Conservation (phyloP, 768 basidiomycete genomes). For the Tulasnella calospora region DNA sequence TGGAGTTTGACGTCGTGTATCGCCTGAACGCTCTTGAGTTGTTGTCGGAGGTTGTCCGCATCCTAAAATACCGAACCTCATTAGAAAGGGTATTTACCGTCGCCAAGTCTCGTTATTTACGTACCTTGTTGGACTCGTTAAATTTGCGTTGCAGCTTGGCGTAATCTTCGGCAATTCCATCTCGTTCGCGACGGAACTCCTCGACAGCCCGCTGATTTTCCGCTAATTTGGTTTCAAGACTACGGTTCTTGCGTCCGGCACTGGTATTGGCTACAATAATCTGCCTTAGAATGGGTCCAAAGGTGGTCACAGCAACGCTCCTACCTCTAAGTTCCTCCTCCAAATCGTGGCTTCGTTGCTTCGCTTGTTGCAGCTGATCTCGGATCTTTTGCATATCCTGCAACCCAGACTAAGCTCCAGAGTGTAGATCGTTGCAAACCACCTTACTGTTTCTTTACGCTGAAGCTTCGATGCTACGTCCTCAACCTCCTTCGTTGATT, state of each 20-base stretch:
- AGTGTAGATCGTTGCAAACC: neutral
- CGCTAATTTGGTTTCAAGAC: conserved; percentile 57
- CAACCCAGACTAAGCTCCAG: neutral
- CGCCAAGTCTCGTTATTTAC: conserved; percentile 21
- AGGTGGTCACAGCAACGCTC: conserved; percentile 28
- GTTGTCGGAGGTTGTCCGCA: conserved; percentile 56
- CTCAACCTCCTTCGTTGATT: conserved; percentile 59
- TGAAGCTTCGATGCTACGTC: conserved; percentile 58
- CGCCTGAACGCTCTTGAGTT: conserved; percentile 55
- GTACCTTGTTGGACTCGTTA: conserved; percentile 61
- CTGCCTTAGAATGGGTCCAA: neutral
- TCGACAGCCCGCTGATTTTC: conserved; percentile 70
- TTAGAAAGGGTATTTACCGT: neutral
- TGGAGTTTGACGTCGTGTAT: conserved; percentile 68
- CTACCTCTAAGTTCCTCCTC: conserved; percentile 69
- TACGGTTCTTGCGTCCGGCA: conserved; percentile 68
- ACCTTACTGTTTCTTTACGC: conserved; percentile 62
- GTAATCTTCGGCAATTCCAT: conserved; percentile 61
- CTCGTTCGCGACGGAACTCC: conserved; percentile 70
- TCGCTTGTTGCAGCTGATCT: conserved; percentile 59
- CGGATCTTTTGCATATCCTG: conserved; percentile 80
- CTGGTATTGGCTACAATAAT: conserved; percentile 47
- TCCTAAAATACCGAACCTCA: conserved; percentile 39
- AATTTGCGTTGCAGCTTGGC: conserved; percentile 67
- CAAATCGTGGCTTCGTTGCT: conserved; percentile 67